Conservation (phyloP, 2,329 filamentous ascomycete genomes). For the Amphichorda felina region DNA sequence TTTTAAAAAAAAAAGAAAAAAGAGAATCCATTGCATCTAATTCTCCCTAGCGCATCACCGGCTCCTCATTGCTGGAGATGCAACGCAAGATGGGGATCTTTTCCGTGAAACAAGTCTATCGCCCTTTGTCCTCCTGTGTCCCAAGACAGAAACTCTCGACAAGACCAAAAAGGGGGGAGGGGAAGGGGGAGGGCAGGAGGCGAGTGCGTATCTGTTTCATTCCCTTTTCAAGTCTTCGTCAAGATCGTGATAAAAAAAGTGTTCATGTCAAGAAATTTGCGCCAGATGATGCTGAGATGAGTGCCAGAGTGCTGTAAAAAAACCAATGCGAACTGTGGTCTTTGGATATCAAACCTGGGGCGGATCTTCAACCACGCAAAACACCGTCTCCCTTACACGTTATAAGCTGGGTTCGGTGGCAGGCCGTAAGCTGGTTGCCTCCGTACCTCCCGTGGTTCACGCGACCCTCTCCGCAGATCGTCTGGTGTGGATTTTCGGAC, state of each 20-base stretch:
- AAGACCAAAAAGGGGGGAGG: too few species aligned
- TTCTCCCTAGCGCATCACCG: too few species aligned
- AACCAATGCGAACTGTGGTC: too few species aligned
- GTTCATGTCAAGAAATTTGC: slow-evolving; percentile 9
- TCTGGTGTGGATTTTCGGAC: slow-evolving; percentile 44
- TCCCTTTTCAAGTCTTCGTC: background rate
- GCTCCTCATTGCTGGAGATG: too few species aligned
- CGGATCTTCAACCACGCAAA: background rate
- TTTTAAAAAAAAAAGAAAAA: too few species aligned
- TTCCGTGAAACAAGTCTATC: too few species aligned
- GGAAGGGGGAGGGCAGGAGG: too few species aligned
- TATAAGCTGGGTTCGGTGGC: slow-evolving; percentile 28
- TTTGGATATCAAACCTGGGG: background rate
- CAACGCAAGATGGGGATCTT: too few species aligned
- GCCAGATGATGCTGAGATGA: slow-evolving; percentile 18
- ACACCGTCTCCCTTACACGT: slow-evolving; percentile 7
- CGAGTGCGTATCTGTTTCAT: background rate
- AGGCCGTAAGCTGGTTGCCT: slow-evolving; percentile 31
- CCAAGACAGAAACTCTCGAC: too few species aligned
- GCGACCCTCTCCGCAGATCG: slow-evolving; percentile 36
- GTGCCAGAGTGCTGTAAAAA: background rate
- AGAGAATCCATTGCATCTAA: too few species aligned
- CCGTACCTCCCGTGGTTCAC: slow-evolving; percentile 1
- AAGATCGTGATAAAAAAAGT: background rate
- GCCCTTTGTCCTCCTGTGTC: too few species aligned